phyloP scores from a whole-genome alignment of 1,284 basidiomycete genomes.

The Apiotrichum porosum region DNA sequence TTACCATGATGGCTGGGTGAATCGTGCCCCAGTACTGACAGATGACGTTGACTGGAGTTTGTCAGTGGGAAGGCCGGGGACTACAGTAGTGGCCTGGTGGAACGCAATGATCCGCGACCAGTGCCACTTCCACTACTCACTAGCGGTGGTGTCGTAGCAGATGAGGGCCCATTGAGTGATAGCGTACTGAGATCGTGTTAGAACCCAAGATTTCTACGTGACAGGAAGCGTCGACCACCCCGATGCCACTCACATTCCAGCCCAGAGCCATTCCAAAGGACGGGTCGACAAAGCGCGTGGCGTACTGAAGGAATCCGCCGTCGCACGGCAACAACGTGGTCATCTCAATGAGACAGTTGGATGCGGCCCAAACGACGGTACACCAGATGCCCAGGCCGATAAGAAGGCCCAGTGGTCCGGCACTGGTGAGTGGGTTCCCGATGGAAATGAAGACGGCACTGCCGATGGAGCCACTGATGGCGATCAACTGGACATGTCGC shows the following conservation, averaged over 20 bases:
- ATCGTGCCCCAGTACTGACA: constrained; percentile 28
- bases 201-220: no score
- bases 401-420: constrained; percentile 25
- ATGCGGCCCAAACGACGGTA: constrained; percentile 17
- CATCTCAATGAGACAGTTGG: constrained; percentile 29
- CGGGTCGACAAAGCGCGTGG: constrained; percentile 22
- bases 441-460: constrained; percentile 26
- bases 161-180: constrained; percentile 22
- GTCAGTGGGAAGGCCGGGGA: constrained; percentile 2
- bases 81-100: not conserved
- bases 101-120: no score
- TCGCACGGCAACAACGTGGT: constrained; percentile 22
- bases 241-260: constrained; percentile 14
- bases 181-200: constrained; percentile 18
- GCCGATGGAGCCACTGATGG: constrained; percentile 25
- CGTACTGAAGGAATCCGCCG: constrained; percentile 23
- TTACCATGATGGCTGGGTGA: constrained; percentile 30
- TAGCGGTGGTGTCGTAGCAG: constrained; percentile 24
- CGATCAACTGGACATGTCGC: constrained; percentile 30
- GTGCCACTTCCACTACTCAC: no score
- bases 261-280: constrained; percentile 20
- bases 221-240: not conserved
- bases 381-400: constrained; percentile 23
- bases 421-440: constrained; percentile 20
- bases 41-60: constrained; percentile 35